These are phyloP conservation scores for Aspergillus sp. DNA, from an alignment of 2,329 filamentous ascomycete genomes.

Conservation along the genomic window DNA sequence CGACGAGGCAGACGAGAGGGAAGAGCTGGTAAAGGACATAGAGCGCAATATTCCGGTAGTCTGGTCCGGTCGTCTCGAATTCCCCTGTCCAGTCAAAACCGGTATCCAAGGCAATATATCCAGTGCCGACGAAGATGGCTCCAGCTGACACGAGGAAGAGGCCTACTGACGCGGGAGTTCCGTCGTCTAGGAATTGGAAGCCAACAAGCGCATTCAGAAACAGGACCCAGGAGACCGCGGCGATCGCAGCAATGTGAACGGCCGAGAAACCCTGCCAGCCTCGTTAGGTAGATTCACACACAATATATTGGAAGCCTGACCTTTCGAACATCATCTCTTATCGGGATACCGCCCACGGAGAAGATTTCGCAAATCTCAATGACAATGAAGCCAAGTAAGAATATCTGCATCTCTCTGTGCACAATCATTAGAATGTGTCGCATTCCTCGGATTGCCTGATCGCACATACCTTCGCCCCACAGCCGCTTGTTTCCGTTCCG, in stretches of 20 bases:
- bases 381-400: slow-evolving; percentile 82
- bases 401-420: slow-evolving; percentile 90
- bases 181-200: slow-evolving; percentile 92
- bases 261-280: slow-evolving; percentile 75
- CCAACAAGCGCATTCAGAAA: slow-evolving; percentile 91
- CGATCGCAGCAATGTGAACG: slow-evolving; percentile 86
- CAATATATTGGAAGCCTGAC: slow-evolving; percentile 54
- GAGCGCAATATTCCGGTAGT: slow-evolving; percentile 77
- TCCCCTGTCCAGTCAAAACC: slow-evolving; percentile 82
- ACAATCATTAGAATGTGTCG: slow-evolving; percentile 20
- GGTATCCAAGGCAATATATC: slow-evolving; percentile 94
- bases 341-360: slow-evolving; percentile 85
- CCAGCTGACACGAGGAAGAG: slow-evolving; percentile 73
- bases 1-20: slow-evolving; percentile 84
- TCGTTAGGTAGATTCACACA: slow-evolving; percentile 14
- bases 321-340: slow-evolving; percentile 68
- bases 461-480: slow-evolving; percentile 80
- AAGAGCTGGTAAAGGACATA: slow-evolving; percentile 93
- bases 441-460: neutral
- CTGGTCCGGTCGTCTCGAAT: slow-evolving; percentile 66
- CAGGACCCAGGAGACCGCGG: slow-evolving; percentile 86
- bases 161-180: slow-evolving; percentile 80
- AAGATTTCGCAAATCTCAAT: slow-evolving; percentile 96
- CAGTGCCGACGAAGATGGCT: slow-evolving; percentile 82
- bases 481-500: slow-evolving; percentile 88